Evolutionary conservation across 2,329 filamentous ascomycete species (phyloP).

Genomic region (Geosmithia putterillii): DNA sequence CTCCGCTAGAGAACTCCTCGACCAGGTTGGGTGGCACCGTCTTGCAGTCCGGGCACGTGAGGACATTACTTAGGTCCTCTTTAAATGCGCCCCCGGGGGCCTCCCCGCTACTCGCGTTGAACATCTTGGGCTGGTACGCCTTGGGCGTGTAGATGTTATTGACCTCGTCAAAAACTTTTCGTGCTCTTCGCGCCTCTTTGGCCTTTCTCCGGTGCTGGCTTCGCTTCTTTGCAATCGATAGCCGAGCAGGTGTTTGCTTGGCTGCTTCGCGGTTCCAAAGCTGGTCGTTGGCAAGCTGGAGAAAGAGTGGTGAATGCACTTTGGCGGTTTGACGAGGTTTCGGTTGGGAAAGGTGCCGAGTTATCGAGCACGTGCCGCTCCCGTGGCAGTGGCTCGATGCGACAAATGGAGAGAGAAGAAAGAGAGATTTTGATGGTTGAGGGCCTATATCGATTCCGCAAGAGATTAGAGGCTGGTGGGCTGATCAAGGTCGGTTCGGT

Average conservation of each 20-base stretch:
- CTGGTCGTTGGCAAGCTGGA: constrained; percentile 37
- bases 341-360: constrained; percentile 1
- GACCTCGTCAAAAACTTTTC: constrained; percentile 25
- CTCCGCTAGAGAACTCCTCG: constrained; percentile 84
- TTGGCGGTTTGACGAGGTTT: constrained; percentile 33
- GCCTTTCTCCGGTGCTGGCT: constrained; percentile 18
- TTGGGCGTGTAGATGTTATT: constrained; percentile 30
- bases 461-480: no score
- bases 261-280: constrained; percentile 20
- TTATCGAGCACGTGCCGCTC: neutral
- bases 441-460: neutral
- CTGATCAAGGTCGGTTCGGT: no score
- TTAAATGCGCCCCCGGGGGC: constrained; percentile 35
- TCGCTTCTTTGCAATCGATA: constrained; percentile 17
- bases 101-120: constrained; percentile 23
- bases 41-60: constrained; percentile 85
- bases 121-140: constrained; percentile 32
- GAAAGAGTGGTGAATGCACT: constrained; percentile 61
- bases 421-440: neutral
- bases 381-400: neutral
- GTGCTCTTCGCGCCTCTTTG: constrained; percentile 20
- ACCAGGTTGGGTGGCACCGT: constrained; percentile 85
- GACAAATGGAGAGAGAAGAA: neutral
- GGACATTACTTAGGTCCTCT: constrained; percentile 74
- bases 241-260: constrained; percentile 8